phyloP scores from a whole-genome alignment of 495 filamentous ascomycete species.

The Penicillium silybi region DNA sequence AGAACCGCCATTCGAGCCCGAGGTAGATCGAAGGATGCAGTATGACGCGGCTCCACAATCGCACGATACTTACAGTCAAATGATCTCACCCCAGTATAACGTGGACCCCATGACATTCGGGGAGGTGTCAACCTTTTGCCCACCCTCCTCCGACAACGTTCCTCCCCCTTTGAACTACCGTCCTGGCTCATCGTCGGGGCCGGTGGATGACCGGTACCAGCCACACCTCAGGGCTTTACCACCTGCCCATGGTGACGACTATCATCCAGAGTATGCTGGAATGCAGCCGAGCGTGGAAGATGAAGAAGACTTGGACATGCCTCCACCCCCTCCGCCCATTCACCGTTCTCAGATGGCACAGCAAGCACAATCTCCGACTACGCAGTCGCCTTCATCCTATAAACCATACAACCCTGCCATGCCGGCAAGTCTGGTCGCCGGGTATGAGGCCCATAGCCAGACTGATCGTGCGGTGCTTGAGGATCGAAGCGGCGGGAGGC shows the following conservation, averaged over 20 bases:
- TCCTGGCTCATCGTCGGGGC: conserved; percentile 11
- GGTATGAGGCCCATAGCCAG: conserved; percentile 61
- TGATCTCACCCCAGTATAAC: conserved; percentile 20
- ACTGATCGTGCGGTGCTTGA: conserved; percentile 39
- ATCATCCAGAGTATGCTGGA: conserved; percentile 42
- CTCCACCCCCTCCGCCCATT: conserved; percentile 47
- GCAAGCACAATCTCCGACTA: conserved; percentile 21
- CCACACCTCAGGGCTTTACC: conserved; percentile 22
- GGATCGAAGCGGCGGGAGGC: conserved; percentile 16
- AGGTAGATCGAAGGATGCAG: conserved; percentile 8
- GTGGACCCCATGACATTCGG: conserved; percentile 23
- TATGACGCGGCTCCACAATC: conserved; percentile 13
- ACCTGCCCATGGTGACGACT: conserved; percentile 19
- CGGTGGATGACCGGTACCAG: conserved; percentile 24
- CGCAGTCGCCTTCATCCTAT: conserved; percentile 25
- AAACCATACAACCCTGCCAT: conserved; percentile 45
- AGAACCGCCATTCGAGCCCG: conserved; percentile 18
- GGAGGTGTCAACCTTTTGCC: conserved; percentile 13
- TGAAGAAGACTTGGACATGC: conserved; percentile 50
- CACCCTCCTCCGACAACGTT: neutral
- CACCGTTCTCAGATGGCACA: conserved; percentile 40
- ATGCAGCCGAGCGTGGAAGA: conserved; percentile 72
- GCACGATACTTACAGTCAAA: conserved; percentile 13
- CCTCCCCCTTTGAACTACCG: conserved; percentile 13
- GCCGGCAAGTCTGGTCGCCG: conserved; percentile 66